A percentile compares a stretch with the other conserved stretches of the same genome.
Conservation (phyloP, 2,329 filamentous ascomycete genomes). For the Canariomyces notabilis region DNA sequence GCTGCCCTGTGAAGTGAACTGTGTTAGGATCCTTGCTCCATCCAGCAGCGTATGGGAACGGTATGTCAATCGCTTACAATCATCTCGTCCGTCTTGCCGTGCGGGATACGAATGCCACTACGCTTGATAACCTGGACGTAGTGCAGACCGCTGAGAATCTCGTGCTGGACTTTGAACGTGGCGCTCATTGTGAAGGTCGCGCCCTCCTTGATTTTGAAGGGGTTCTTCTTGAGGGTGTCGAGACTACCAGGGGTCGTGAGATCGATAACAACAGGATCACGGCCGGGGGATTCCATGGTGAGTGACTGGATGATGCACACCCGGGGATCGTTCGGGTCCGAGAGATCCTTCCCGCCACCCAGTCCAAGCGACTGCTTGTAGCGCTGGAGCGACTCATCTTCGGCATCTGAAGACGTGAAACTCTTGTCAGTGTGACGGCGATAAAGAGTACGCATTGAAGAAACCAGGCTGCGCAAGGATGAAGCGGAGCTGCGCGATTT, state of each 20-base stretch:
- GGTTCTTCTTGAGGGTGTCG: conserved; percentile 76
- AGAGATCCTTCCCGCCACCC: conserved; percentile 65
- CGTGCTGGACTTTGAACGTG: conserved; percentile 91
- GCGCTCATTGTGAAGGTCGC: conserved; percentile 91
- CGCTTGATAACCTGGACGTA: conserved; percentile 93
- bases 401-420: conserved; percentile 42
- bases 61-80: conserved; percentile 61
- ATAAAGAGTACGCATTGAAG: background rate
- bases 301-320: conserved; percentile 92
- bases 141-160: conserved; percentile 90
- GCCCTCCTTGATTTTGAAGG: conserved; percentile 97
- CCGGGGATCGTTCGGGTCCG: conserved; percentile 74
- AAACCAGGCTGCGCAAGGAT: background rate
- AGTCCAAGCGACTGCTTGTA: conserved; percentile 97
- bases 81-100: conserved; percentile 94
- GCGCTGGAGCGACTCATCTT: conserved; percentile 91
- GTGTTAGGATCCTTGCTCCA: conserved; percentile 10
- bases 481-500: conserved; percentile 6
- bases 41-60: too few relatives aligned
- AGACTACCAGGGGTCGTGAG: conserved; percentile 70
- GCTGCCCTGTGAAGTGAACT: conserved; percentile 59
- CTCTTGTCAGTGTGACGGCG: conserved; percentile 5
- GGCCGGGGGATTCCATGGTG: conserved; percentile 78
- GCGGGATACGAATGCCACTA: conserved; percentile 67
- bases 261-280: conserved; percentile 82